Conservation (phyloP, 495 filamentous ascomycete species). For the Aspergillus nidulans region DNA sequence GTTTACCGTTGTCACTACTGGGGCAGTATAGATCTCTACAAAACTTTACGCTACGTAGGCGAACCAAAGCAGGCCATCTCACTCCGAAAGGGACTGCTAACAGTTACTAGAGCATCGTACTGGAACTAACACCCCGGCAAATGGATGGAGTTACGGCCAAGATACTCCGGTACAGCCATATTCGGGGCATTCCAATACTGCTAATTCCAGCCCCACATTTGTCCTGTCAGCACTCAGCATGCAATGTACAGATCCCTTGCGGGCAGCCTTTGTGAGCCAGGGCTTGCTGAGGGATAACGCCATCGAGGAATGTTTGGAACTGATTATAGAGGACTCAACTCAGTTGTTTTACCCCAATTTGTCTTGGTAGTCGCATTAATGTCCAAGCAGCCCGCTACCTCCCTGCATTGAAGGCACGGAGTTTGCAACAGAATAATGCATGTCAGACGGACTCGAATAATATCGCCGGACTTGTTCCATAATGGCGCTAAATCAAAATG, state of each 20-base stretch:
- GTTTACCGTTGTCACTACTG: background rate
- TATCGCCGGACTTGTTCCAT: background rate
- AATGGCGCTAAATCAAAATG: too few relatives aligned
- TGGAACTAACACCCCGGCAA: too few relatives aligned
- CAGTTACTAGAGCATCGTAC: background rate
- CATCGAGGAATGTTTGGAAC: background rate
- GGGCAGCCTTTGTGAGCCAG: background rate
- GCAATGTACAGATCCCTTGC: background rate
- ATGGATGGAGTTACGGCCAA: background rate
- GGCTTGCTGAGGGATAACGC: background rate
- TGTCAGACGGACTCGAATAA: background rate
- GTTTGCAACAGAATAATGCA: background rate
- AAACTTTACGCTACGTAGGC: background rate
- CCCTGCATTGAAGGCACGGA: background rate
- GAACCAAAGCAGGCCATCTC: background rate
- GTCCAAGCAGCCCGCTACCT: background rate
- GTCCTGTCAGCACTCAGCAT: background rate
- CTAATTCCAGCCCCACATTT: slow-evolving; percentile 1
- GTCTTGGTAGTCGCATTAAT: too few relatives aligned
- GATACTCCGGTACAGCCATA: background rate
- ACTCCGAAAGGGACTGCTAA: background rate
- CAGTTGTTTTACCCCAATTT: too few relatives aligned
- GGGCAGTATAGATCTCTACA: background rate
- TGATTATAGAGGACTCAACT: too few relatives aligned
- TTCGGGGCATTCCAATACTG: slow-evolving; percentile 1